A percentile compares a stretch with the other conserved stretches of the same genome.
Evolutionary conservation across 192 early-diverging fungal species (phyloP).

Genomic region (Backusella luteola): DNA sequence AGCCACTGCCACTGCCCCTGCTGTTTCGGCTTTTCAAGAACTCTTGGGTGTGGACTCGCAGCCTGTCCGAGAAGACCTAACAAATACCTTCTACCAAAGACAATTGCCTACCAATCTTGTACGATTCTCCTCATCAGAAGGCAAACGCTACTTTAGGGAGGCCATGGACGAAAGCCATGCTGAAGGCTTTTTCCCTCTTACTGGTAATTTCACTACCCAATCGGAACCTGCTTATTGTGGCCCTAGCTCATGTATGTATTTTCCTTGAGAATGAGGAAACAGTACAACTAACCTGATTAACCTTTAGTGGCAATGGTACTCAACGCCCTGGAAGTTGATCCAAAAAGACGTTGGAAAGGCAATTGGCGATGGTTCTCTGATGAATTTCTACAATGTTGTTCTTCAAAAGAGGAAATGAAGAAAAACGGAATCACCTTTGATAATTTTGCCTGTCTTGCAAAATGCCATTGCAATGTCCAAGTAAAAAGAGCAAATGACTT

Average conservation of each 20-base stretch:
- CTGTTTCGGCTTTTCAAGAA: slow-evolving; percentile 17
- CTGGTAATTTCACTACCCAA: slow-evolving; percentile 90
- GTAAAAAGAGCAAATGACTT: slow-evolving; percentile 68
- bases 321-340: slow-evolving; percentile 91
- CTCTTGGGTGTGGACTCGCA: slow-evolving; percentile 6
- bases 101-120: slow-evolving; percentile 62
- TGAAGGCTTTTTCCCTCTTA: slow-evolving; percentile 84
- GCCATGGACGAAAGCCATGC: slow-evolving; percentile 73
- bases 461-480: slow-evolving; percentile 79
- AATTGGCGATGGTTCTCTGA: slow-evolving; percentile 88
- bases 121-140: slow-evolving; percentile 78
- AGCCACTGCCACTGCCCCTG: background rate
- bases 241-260: slow-evolving; percentile 62
- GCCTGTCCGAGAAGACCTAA: slow-evolving; percentile 16
- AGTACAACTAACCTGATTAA: background rate
- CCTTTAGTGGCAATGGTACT: slow-evolving; percentile 80
- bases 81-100: slow-evolving; percentile 44
- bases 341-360: slow-evolving; percentile 86
- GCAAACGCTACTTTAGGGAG: slow-evolving; percentile 78
- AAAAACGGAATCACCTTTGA: slow-evolving; percentile 86
- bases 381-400: slow-evolving; percentile 73
- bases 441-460: slow-evolving; percentile 88
- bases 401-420: slow-evolving; percentile 68
- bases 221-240: slow-evolving; percentile 89
- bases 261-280: background rate